A percentile compares a stretch with the other conserved stretches of the same genome.
phyloP scores from a whole-genome alignment of 2,329 filamentous ascomycete genomes.

The Davidsoniella australis region DNA sequence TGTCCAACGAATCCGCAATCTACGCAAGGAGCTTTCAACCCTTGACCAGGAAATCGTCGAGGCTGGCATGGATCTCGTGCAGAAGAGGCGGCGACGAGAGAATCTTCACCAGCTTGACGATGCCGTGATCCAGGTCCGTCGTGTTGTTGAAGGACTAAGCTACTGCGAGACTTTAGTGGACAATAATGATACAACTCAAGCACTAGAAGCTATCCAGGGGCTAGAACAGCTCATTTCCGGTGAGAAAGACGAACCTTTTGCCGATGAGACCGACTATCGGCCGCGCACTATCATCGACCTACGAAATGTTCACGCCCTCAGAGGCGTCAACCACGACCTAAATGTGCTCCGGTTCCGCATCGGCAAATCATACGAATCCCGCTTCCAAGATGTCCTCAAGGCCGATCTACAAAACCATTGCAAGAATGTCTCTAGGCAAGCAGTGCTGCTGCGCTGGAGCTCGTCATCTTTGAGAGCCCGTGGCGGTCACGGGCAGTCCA shows the following conservation, averaged over 20 bases:
- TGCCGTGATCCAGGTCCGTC: constrained; percentile 66
- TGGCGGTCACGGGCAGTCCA: constrained; percentile 45
- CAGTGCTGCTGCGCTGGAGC: constrained; percentile 75
- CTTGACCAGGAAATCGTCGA: constrained; percentile 78
- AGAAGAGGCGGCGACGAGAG: constrained; percentile 63
- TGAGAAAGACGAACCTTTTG: constrained; percentile 29
- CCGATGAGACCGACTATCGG: constrained; percentile 42
- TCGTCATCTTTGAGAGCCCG: constrained; percentile 56
- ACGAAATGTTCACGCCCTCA: constrained; percentile 3
- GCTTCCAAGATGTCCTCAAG: constrained; percentile 63
- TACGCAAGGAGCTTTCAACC: constrained; percentile 62
- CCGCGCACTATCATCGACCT: constrained; percentile 5
- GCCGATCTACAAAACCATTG: constrained; percentile 68
- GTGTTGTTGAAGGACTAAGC: constrained; percentile 58
- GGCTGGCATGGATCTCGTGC: constrained; percentile 69
- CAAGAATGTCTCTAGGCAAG: constrained; percentile 48
- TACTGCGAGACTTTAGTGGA: constrained; percentile 71
- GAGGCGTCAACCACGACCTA: constrained; percentile 55
- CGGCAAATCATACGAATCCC: constrained; percentile 69
- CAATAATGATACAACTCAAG: constrained; percentile 64
- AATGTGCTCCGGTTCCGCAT: constrained; percentile 60
- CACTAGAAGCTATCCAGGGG: constrained; percentile 58
- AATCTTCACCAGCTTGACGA: constrained; percentile 71
- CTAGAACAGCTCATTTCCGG: constrained; percentile 71
- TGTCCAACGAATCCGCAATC: constrained; percentile 64